Conservation (phyloP, 345 rosid genomes). For the Rhizophora mangle region DNA sequence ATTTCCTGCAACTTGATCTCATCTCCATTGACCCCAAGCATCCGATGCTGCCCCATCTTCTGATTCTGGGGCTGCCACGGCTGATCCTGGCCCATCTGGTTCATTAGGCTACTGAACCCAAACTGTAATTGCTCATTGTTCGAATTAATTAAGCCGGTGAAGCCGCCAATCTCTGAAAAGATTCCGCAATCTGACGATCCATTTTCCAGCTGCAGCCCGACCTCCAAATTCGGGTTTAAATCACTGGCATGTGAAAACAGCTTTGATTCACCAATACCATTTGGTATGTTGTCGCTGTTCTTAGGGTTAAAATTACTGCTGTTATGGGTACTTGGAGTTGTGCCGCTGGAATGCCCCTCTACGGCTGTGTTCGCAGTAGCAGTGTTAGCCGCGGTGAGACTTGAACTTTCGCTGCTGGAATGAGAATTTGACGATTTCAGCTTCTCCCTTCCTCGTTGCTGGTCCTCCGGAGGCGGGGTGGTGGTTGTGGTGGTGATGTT, state of each 20-base stretch:
- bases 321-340: constrained; percentile 24
- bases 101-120: constrained; percentile 41
- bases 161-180: constrained; percentile 64
- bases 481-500: background rate
- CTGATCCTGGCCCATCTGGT: constrained; percentile 21
- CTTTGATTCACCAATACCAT: constrained; percentile 18
- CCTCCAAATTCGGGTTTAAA: constrained; percentile 39
- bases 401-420: constrained; percentile 83
- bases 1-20: constrained; percentile 37
- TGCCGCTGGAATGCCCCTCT: constrained; percentile 40
- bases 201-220: constrained; percentile 42
- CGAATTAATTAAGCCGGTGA: constrained; percentile 46
- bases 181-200: constrained; percentile 54
- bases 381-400: constrained; percentile 62
- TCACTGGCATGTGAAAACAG: constrained; percentile 12
- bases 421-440: constrained; percentile 39
- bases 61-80: constrained; percentile 19
- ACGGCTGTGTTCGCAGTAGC: constrained; percentile 23
- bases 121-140: constrained; percentile 45
- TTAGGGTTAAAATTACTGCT: too few relatives aligned
- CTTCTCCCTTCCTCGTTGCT: constrained; percentile 9
- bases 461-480: constrained; percentile 10
- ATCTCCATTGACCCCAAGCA: constrained; percentile 11
- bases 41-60: constrained; percentile 31
- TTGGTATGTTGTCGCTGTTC: background rate